Evolutionary conservation across 768 basidiomycete species (phyloP), one percentile per base, ranked within the genome.

Genomic region (Trametes cubensis): DNA sequence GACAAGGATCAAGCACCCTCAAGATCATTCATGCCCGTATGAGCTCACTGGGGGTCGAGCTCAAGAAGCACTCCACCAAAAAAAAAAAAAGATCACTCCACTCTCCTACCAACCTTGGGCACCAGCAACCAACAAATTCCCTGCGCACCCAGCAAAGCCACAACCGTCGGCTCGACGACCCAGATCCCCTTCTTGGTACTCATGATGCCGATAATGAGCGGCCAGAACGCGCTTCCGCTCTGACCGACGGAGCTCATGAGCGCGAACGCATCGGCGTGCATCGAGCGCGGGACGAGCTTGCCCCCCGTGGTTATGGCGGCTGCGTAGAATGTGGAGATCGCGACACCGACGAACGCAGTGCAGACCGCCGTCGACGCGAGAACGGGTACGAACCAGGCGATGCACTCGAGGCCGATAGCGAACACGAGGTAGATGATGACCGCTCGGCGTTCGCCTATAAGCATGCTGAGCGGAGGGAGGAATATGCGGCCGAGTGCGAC

Each of bases 191-290:
- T 66, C 64, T 68, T 70, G 41, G 70, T 70, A 57, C 69, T 70
- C 58, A 73, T 70, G 21, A 73, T 46, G 26, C 70, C 72, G 34
- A 71, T 61, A 21, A 73, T 48, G 47, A 73, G 65, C 47, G 72
- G 70, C 68, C 71, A 73, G 44, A 71, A 57, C 28, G 72, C 70
- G 57, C 70, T 71, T 13, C 72, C 72, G 62, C 67, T 69, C 62
- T 73, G 70, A 6, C 70, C 69, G 41, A 73, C 57, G n/a, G 67
- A 69, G 56, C 69, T 69, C 53, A 73, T 73, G 51, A 73, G 58
- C 41, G 70, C 62, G 63, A 72, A 71, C 34, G 70, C 71, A 51
- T 71, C 70, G 4, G 71, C 70, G 28, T 72, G 71, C 71, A 72
- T 66, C 34, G 41, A 55, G 26, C 70, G 65, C 21, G 71, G 71